A percentile compares a stretch with the other conserved stretches of the same genome.
phyloP scores from a whole-genome alignment of 805 yeast genomes.

The Cyberlindnera misumaiensis region DNA sequence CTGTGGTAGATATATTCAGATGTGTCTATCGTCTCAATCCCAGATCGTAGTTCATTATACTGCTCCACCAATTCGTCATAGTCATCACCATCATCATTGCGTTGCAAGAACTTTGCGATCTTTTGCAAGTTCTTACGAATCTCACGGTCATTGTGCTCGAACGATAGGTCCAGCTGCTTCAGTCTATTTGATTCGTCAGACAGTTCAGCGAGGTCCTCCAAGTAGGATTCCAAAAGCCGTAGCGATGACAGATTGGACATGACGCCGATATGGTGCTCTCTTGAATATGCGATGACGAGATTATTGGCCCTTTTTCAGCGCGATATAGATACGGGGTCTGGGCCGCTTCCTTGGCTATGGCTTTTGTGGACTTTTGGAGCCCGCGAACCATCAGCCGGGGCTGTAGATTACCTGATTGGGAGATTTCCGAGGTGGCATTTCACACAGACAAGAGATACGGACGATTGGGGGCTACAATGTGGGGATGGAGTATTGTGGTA shows the following conservation, averaged over 20 bases:
- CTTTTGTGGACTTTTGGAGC: too few species aligned
- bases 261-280: too few species aligned
- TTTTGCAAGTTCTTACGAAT: constrained; percentile 17
- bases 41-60: constrained; percentile 8
- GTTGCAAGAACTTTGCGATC: constrained; percentile 18
- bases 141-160: constrained; percentile 19
- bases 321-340: too few species aligned
- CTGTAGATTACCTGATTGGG: too few species aligned
- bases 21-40: constrained; percentile 11
- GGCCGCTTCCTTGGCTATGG: too few species aligned
- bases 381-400: too few species aligned
- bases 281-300: too few species aligned
- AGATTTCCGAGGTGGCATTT: too few species aligned
- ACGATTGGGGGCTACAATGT: too few species aligned
- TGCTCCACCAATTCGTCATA: constrained; percentile 22
- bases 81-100: constrained; percentile 23
- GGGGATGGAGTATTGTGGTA: too few species aligned
- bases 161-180: constrained; percentile 8
- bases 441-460: too few species aligned
- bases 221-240: constrained; percentile 21
- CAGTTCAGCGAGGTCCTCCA: constrained; percentile 20
- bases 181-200: constrained; percentile 20
- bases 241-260: constrained; percentile 11
- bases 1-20: constrained; percentile 16
- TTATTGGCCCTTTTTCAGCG: too few species aligned